These are phyloP conservation scores for Gaultheria prostrata DNA, from an alignment of 148 eudicot species.

Conservation along the genomic window DNA sequence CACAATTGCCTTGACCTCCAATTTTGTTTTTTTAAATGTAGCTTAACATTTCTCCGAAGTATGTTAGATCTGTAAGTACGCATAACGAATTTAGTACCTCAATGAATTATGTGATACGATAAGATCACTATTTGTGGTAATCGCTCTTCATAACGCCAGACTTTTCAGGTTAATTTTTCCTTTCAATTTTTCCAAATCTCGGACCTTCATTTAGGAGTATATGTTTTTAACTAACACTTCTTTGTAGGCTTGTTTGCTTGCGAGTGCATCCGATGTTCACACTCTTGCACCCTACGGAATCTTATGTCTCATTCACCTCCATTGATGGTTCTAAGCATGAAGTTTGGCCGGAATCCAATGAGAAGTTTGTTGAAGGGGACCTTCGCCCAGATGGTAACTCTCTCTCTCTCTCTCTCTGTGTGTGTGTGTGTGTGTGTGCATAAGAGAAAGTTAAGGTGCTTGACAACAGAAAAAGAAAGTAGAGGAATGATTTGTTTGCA, in stretches of 20 bases:
- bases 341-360: constrained; percentile 65
- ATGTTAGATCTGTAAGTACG: neutral
- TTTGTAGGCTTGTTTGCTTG: constrained; percentile 91
- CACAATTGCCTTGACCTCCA: neutral
- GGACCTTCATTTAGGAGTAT: neutral
- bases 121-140: neutral
- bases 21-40: neutral
- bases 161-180: neutral
- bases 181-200: neutral
- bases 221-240: neutral
- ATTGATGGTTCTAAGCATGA: constrained; percentile 80
- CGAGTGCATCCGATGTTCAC: constrained; percentile 81
- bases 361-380: constrained; percentile 67
- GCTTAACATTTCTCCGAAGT: neutral
- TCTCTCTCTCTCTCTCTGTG: constrained; percentile 7
- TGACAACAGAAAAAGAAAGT: neutral
- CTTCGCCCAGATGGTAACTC: constrained; percentile 73
- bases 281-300: constrained; percentile 60
- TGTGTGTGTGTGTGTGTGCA: too few species aligned
- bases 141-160: neutral
- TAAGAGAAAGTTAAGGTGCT: constrained; percentile 5
- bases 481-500: neutral
- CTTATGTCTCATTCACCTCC: constrained; percentile 65
- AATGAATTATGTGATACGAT: neutral
- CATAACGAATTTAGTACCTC: too few species aligned